Evolutionary conservation across 2,329 filamentous ascomycete genomes (phyloP).

Genomic region (Pestalotiopsis fici): DNA sequence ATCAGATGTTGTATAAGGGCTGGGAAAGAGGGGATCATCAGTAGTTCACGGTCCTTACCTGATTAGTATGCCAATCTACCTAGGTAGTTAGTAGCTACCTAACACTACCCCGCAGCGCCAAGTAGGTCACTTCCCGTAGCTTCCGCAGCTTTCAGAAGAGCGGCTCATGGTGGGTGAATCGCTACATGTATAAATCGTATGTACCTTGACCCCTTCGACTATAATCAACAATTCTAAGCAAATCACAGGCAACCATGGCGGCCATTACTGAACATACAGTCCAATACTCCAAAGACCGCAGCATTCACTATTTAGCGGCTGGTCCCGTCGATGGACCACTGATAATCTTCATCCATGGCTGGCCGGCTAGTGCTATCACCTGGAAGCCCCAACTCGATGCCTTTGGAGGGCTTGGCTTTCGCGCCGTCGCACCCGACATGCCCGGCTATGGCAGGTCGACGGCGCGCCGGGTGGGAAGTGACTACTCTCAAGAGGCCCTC

Average conservation of each 20-base stretch:
- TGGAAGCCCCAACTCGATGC: conserved; percentile 31
- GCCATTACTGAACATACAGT: conserved; percentile 15
- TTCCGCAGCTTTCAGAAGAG: no score
- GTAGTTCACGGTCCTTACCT: no score
- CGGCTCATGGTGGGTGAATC: background rate
- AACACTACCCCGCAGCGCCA: background rate
- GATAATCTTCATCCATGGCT: conserved; percentile 38
- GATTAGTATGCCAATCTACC: no score
- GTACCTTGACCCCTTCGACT: background rate
- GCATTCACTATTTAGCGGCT: conserved; percentile 29
- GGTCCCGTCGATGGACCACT: conserved; percentile 26
- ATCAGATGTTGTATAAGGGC: no score
- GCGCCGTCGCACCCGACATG: conserved; percentile 31
- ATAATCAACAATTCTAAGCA: background rate
- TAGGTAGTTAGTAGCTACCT: background rate
- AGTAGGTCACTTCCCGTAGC: conserved; percentile 6
- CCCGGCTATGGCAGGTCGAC: conserved; percentile 38
- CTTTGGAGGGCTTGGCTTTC: conserved; percentile 30
- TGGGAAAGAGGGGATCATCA: no score
- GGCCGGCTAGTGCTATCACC: conserved; percentile 31
- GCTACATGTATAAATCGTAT: background rate
- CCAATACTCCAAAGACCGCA: conserved; percentile 21
- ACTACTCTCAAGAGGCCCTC: conserved; percentile 32
- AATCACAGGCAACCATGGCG: background rate
- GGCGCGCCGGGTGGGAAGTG: conserved; percentile 23